Base-by-base conservation (phyloP, 176 grass and related monocot genomes). In the Hyparrhenia diplandra region DNA sequence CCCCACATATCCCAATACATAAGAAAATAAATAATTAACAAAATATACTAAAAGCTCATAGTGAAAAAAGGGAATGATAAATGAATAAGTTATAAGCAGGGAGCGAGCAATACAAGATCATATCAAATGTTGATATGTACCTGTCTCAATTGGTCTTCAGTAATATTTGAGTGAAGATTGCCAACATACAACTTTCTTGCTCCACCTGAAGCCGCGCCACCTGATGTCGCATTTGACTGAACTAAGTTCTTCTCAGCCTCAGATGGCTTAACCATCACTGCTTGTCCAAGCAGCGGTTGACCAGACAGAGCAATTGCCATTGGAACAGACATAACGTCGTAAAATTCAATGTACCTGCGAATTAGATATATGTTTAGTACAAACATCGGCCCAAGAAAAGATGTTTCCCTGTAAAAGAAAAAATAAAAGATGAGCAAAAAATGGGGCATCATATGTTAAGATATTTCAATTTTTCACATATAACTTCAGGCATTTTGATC, bases 341-440 rank as follows among this genome's bases (percentile, higher is more conserved):
- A 99, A 36, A 99, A 99, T 58, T 99, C 96, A 12, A 99, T 99
- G 85, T 99, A 99, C 90, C 96, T 99, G 89, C 36, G 55, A 85
- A 72, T n/a, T 45, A 71, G 54, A 85, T 64, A 66, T 32, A 76
- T 70, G 57, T 47, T 87, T 57, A 89, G 83, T 71, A 67, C 12
- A 42, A 23, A 55, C 55, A 85, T 66, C 9, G 55, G 77, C 73
- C 35, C 45, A 82, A 71, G 11, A 21, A 65, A 71, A 68, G 2
- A 5, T 4, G 71, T 24, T 55, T 86, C 57, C 76, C 66, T 78
- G 72, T 79, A 67, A 80, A 51, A n/a, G n/a, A n/a, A 72, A 80
- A 41, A 72, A 77, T 28, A 1, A 11, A 80, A 65, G 37, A 84
- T 61, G 39, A 84, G 77, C 73, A 79, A 57, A 76, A 64, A 86